Evolutionary conservation across 768 basidiomycete genomes (phyloP).

Genomic region (Psilocybe subaeruginosa): DNA sequence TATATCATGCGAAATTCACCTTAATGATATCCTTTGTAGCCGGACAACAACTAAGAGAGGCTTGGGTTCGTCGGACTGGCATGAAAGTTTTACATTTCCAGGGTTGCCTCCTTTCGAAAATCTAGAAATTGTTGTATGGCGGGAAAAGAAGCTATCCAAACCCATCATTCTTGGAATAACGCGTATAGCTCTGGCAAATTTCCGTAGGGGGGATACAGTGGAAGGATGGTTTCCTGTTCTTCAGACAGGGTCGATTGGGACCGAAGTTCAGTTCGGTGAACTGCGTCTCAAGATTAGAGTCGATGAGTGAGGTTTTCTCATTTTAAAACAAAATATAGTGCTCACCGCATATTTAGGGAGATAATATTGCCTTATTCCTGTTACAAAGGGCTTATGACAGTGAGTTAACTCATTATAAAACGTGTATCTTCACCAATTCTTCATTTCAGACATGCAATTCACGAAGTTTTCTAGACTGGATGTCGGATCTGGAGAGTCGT

Average conservation of each 20-base stretch:
- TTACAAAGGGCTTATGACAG: constrained; percentile 65
- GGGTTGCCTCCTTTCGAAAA: constrained; percentile 81
- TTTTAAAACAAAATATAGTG: not conserved
- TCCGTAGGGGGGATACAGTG: constrained; percentile 70
- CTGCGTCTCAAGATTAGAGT: constrained; percentile 73
- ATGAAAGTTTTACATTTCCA: constrained; percentile 73
- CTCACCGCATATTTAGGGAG: constrained; percentile 50
- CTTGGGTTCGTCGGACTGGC: constrained; percentile 75
- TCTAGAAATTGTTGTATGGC: constrained; percentile 69
- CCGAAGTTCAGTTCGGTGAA: constrained; percentile 72
- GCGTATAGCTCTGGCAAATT: constrained; percentile 66
- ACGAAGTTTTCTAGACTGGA: constrained; percentile 75
- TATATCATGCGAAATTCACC: constrained; percentile 77
- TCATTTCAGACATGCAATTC: constrained; percentile 49
- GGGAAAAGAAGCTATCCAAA: constrained; percentile 66
- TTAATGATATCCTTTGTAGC: constrained; percentile 69
- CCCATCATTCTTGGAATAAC: constrained; percentile 61
- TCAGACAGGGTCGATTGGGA: constrained; percentile 46
- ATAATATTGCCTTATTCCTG: constrained; percentile 72
- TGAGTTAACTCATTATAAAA: constrained; percentile 29
- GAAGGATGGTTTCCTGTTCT: constrained; percentile 89
- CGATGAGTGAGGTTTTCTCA: constrained; percentile 59
- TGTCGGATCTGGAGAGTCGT: constrained; percentile 68
- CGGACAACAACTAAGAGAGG: constrained; percentile 76
- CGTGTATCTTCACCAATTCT: not conserved